A percentile compares a stretch with the other conserved stretches of the same genome.
These are phyloP conservation scores for Mycena belliarum DNA, from an alignment of 768 basidiomycete genomes.

Conservation along the genomic window DNA sequence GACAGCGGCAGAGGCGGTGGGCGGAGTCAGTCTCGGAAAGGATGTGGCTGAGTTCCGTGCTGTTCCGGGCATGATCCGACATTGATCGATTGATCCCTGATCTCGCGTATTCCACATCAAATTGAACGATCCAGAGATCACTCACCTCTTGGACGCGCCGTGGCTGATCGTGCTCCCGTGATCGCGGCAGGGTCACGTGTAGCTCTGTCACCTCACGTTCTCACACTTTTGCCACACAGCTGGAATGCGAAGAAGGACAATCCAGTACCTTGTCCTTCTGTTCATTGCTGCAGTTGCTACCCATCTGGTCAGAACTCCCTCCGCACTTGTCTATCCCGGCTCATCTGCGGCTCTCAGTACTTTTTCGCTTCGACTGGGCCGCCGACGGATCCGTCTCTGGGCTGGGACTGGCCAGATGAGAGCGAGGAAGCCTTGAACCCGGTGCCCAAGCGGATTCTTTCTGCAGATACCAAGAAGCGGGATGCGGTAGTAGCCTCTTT, in stretches of 20 bases:
- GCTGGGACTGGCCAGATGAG: background rate
- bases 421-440: background rate
- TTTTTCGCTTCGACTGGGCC: background rate
- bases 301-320: background rate
- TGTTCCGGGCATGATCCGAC: background rate
- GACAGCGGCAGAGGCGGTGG: too few relatives aligned
- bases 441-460: background rate
- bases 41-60: background rate
- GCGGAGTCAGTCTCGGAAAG: too few relatives aligned
- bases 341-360: background rate
- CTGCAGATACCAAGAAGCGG: background rate
- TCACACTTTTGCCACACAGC: too few relatives aligned
- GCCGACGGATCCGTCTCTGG: background rate
- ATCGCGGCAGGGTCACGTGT: too few relatives aligned
- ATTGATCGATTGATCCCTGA: too few relatives aligned
- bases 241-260: background rate
- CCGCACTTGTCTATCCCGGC: background rate
- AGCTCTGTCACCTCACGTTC: too few relatives aligned
- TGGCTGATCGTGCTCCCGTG: too few relatives aligned
- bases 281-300: background rate
- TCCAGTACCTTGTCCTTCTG: background rate
- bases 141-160: background rate
- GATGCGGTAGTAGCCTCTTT: constrained; percentile 3
- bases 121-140: background rate
- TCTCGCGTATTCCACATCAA: background rate